Conservation (phyloP, 805 yeast species). For the Tetrapisispora arboricola region DNA sequence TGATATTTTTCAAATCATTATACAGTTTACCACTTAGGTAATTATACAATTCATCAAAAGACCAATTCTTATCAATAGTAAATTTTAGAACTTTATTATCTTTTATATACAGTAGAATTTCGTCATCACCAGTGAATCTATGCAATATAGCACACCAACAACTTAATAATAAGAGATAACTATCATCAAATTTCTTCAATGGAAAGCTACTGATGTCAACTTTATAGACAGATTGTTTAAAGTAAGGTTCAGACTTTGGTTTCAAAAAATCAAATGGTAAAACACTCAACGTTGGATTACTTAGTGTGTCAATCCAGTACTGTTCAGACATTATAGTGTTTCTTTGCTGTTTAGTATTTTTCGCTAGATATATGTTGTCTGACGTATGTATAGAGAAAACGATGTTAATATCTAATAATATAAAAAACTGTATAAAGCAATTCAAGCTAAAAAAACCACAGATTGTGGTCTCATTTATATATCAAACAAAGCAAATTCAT, state of each 20-base stretch:
- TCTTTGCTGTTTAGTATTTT: too few species aligned
- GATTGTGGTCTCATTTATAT: too few species aligned
- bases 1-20: slow-evolving; percentile 11
- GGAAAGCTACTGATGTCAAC: slow-evolving; percentile 19
- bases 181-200: slow-evolving; percentile 10
- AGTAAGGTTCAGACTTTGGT: slow-evolving; percentile 57
- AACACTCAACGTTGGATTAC: slow-evolving; percentile 75
- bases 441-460: too few species aligned
- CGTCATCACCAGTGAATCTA: slow-evolving; percentile 90
- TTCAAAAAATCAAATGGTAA: slow-evolving; percentile 81
- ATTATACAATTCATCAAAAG: slow-evolving; percentile 44
- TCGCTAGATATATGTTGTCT: not conserved
- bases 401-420: not conserved
- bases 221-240: slow-evolving; percentile 46
- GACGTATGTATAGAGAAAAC: too few species aligned
- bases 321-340: slow-evolving; percentile 5
- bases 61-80: slow-evolving; percentile 41
- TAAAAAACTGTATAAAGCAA: too few species aligned
- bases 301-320: slow-evolving; percentile 56
- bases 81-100: slow-evolving; percentile 48
- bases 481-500: too few species aligned
- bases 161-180: slow-evolving; percentile 49
- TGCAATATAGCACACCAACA: slow-evolving; percentile 60
- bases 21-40: slow-evolving; percentile 32
- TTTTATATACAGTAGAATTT: slow-evolving; percentile 59